phyloP scores from a whole-genome alignment of 208 protist genomes.

The Wallacemonas sp. region DNA sequence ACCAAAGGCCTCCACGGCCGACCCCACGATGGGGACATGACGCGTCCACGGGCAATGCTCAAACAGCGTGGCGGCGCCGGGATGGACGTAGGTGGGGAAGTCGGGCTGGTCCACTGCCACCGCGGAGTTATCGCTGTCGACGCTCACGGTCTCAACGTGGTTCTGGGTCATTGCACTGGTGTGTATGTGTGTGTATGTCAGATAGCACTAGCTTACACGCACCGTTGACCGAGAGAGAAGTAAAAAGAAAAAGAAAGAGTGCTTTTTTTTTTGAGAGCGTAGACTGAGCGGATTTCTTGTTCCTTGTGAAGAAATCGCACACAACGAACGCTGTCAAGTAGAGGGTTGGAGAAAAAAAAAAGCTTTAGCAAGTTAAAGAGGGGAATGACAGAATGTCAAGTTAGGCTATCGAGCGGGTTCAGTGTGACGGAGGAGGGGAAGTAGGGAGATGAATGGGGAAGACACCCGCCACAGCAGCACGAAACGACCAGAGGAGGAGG shows the following conservation, averaged over 20 bases:
- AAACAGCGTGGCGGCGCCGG: constrained; percentile 21
- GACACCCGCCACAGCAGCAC: no score
- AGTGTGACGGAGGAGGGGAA: no score
- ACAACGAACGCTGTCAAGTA: no score
- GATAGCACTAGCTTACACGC: no score
- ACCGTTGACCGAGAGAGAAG: not conserved
- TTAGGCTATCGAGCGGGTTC: no score
- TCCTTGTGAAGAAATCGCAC: constrained; percentile 12
- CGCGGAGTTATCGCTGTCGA: not conserved
- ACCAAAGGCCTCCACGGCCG: constrained; percentile 24
- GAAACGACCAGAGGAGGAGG: no score
- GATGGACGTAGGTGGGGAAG: constrained; percentile 17
- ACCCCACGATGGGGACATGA: constrained; percentile 20
- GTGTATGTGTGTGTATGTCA: no score
- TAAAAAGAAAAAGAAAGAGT: not conserved
- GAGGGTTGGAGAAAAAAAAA: constrained; percentile 1
- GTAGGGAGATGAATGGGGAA: no score
- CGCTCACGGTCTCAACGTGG: not conserved
- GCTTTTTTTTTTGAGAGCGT: not conserved
- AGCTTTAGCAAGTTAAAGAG: no score
- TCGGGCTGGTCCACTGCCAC: not conserved
- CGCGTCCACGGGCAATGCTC: constrained; percentile 4
- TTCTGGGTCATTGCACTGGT: not conserved
- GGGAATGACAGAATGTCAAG: no score
- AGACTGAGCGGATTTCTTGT: not conserved